Base-by-base conservation (phyloP, 495 filamentous ascomycete genomes). In the Xylaria grammica region DNA sequence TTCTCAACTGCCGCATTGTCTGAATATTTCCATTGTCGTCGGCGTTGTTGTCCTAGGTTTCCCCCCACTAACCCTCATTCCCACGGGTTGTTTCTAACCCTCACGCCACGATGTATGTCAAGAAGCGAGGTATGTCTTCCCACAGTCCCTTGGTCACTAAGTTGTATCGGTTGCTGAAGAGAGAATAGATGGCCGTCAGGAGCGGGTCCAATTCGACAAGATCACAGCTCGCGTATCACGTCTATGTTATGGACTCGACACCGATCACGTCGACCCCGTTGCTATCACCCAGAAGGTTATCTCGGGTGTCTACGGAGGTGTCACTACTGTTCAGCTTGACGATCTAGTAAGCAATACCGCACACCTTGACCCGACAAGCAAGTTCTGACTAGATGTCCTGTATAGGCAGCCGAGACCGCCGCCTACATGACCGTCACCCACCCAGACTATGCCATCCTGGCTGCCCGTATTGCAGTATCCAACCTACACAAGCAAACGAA, bases 401-500 rank as follows among this genome's bases (percentile, higher is more conserved):
- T 60, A 45, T 69, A 99, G 95, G 95, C 95, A 72, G 95, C 95
- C 72, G 95, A 99, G 81, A 99, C 95, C 69, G 95, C 95, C 66
- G 95, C 95, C 45, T 99, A 99, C 85, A 98, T 99, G 95, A 99
- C 95, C 45, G 93, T 97, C 69, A 98, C 95, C 66, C 95, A 99
- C 76, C 95, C 95, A 65, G 95, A 99, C 81, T 99, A 99, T 78
- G 95, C 95, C 77, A 96, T 98, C 79, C 92, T 99, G 55, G 95
- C 95, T 70, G 95, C 95, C 68, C 94, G 95, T 78, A 98, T 99
- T 71, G 95, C 95, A 67, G 96, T 99, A 29, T 98, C 95, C 67
- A 99, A 99, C 84, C 90, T 99, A 60, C 95, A 99, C 86, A 99
- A 99, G 82, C 95, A 99, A 84, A 99, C 95, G 40, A 97, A 97